Conservation (phyloP, 768 basidiomycete species). For the Psilocybe sp. region DNA sequence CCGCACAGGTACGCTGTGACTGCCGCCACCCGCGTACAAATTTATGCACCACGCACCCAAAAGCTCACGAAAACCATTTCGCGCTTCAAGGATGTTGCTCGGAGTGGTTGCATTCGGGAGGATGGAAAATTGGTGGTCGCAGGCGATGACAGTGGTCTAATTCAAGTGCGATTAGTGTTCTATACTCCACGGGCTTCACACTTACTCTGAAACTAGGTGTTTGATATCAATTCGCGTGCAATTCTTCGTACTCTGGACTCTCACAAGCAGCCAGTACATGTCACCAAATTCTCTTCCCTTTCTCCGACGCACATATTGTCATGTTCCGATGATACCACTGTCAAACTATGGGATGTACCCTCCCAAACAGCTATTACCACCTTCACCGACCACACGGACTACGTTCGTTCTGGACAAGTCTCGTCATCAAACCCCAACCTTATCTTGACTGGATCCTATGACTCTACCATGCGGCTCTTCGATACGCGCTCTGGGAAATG, state of each 20-base stretch:
- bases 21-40: slow-evolving; percentile 88
- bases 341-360: slow-evolving; percentile 93
- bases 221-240: slow-evolving; percentile 91
- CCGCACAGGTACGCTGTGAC: slow-evolving; percentile 97
- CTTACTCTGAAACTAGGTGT: slow-evolving; percentile 50
- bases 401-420: slow-evolving; percentile 91
- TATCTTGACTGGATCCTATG: slow-evolving; percentile 92
- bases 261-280: slow-evolving; percentile 96
- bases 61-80: slow-evolving; percentile 96
- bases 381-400: slow-evolving; percentile 88
- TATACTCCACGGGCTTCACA: background rate
- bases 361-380: slow-evolving; percentile 78
- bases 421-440: slow-evolving; percentile 80
- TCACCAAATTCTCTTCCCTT: slow-evolving; percentile 85
- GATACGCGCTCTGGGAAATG: slow-evolving; percentile 82
- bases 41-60: slow-evolving; percentile 95
- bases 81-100: slow-evolving; percentile 93
- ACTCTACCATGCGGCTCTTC: slow-evolving; percentile 84
- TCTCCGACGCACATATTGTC: slow-evolving; percentile 84
- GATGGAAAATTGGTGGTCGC: slow-evolving; percentile 96
- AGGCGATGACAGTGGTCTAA: slow-evolving; percentile 89
- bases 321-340: slow-evolving; percentile 94
- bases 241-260: slow-evolving; percentile 89
- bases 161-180: slow-evolving; percentile 50
- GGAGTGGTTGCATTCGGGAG: slow-evolving; percentile 81